These are phyloP conservation scores for Podospora australis DNA, from an alignment of 495 filamentous ascomycete genomes.

Conservation along the genomic window DNA sequence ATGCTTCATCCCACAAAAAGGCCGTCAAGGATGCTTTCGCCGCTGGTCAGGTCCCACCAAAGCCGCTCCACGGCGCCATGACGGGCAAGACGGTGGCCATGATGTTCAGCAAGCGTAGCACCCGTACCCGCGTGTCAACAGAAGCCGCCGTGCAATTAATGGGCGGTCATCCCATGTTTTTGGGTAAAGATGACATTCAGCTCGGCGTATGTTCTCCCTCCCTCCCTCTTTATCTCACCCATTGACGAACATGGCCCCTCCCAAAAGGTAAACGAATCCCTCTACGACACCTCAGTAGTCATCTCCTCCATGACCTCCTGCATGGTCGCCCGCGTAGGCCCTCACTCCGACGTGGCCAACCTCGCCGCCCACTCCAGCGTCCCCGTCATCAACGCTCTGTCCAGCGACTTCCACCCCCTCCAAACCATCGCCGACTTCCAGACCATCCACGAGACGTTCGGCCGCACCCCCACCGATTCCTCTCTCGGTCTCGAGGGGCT, in stretches of 20 bases:
- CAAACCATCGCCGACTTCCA: slow-evolving; percentile 90
- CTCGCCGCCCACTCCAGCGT: slow-evolving; percentile 76
- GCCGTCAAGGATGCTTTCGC: slow-evolving; percentile 66
- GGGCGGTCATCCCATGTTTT: slow-evolving; percentile 92
- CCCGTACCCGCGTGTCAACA: slow-evolving; percentile 84
- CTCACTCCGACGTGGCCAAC: slow-evolving; percentile 72
- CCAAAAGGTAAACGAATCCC: slow-evolving; percentile 82
- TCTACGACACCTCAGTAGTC: slow-evolving; percentile 81
- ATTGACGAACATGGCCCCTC: slow-evolving; percentile 7
- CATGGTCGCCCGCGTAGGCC: slow-evolving; percentile 82
- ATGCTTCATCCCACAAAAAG: slow-evolving; percentile 69
- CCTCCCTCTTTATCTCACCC: not conserved
- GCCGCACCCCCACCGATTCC: slow-evolving; percentile 24
- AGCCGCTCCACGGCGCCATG: slow-evolving; percentile 40
- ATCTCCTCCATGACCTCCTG: slow-evolving; percentile 88
- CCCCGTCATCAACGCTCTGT: slow-evolving; percentile 92
- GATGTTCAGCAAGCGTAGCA: slow-evolving; percentile 93
- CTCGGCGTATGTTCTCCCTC: slow-evolving; percentile 57
- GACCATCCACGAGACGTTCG: slow-evolving; percentile 74
- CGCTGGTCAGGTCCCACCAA: slow-evolving; percentile 34
- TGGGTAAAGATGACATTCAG: slow-evolving; percentile 92
- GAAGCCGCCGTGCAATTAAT: slow-evolving; percentile 77
- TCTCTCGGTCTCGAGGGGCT: slow-evolving; percentile 69
- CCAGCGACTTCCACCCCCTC: slow-evolving; percentile 81
- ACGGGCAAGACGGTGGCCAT: slow-evolving; percentile 81